These are phyloP conservation scores for Hortaea sp. DNA, from an alignment of 2,329 filamentous ascomycete species.

Conservation along the genomic window DNA sequence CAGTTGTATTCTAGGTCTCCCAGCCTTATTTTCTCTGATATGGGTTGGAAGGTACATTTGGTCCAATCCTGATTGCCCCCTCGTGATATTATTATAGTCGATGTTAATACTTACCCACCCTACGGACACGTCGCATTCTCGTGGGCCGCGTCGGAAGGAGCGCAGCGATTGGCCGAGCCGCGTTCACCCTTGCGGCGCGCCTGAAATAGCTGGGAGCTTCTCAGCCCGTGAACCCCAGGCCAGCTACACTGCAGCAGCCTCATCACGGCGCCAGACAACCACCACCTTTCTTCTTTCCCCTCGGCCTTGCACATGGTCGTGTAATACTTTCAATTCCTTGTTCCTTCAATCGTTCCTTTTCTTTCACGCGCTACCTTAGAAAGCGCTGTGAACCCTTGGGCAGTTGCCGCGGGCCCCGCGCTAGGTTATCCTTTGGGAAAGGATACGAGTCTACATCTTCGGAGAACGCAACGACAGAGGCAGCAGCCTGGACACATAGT, in stretches of 20 bases:
- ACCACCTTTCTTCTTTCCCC: background rate
- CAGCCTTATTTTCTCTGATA: too few species aligned
- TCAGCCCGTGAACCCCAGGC: background rate
- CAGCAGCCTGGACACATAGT: background rate
- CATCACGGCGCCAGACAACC: background rate
- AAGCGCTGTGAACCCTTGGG: background rate
- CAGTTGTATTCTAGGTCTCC: too few species aligned
- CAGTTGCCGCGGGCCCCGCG: background rate
- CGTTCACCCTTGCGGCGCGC: background rate
- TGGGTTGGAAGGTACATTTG: too few species aligned
- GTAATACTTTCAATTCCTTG: background rate
- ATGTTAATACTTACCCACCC: too few species aligned
- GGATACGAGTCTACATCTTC: background rate
- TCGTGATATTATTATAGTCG: too few species aligned
- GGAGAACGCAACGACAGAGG: background rate
- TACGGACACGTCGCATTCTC: too few species aligned
- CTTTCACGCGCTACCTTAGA: background rate
- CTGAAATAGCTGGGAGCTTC: background rate
- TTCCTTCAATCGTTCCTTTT: background rate
- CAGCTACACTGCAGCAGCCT: background rate
- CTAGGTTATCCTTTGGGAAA: background rate
- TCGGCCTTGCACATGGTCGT: background rate
- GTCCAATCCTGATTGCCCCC: too few species aligned
- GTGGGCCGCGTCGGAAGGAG: too few species aligned
- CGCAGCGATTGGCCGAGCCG: background rate